Evolutionary conservation across 306 rosid species (phyloP), one percentile per base, ranked within the genome.

Genomic region (Mucuna pruriens): DNA sequence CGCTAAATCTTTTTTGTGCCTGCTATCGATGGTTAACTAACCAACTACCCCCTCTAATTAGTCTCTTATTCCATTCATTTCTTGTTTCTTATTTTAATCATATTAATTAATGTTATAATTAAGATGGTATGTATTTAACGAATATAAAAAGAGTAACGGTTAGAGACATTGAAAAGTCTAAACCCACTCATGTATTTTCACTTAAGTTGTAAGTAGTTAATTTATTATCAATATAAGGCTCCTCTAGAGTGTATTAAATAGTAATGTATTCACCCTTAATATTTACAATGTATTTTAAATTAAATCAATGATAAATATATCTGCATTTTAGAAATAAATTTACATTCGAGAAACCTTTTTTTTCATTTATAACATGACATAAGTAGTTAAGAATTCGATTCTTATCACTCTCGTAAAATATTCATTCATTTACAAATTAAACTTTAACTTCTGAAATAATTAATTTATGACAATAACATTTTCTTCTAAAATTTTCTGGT

Each of bases 31-130:
- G 54, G 82, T 77, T 26, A 73, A 65, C 80, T 25, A 48, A 78
- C 73, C 84, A 78, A 73, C 80, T 66, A 73, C 80, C 80, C 75
- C 66, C 73, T 77, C 73, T 83, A 48, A 63, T 19, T 17, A 55
- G 25, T 74, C 38, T 38, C 51, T 54, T 49, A 3, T 63, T 57
- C 60, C 36, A 51, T 19, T 66, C 29, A 58, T 65, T 55, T 15
- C 22, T 25, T 9, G 23, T 13, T 49, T 55, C 22, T 55, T 40
- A 54, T 9, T 68, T 16, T 70, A 79, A 78, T 67, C 48, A 40
- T 23, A 7, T 23, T 69, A 44, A 4, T 29, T 25, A 23, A 49
- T 10, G 42, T 5, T 49, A 67, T 67, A 2, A 1, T 61, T 29
- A 36, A 70, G 58, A 70, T 26, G 3, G 9, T 9, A 16, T 7